Conservation (phyloP, 768 basidiomycete species). For the Leccinum variicolor region DNA sequence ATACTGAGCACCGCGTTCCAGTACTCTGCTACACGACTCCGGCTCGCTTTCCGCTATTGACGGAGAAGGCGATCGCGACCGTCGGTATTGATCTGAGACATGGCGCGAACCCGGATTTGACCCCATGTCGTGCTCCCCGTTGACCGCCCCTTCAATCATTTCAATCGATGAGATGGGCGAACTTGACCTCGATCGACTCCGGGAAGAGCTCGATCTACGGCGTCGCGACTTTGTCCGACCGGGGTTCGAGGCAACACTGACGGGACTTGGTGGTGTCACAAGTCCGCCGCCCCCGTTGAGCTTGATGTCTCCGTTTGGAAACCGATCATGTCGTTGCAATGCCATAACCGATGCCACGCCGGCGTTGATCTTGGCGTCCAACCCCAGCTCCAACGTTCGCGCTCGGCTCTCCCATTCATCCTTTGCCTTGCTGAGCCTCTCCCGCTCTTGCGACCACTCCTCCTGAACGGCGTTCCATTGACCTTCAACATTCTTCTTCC, state of each 20-base stretch:
- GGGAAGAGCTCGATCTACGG: conserved; percentile 42
- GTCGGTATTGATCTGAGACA: conserved; percentile 21
- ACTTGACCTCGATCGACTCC: conserved; percentile 35
- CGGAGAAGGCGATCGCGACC: conserved; percentile 30
- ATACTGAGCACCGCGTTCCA: conserved; percentile 22
- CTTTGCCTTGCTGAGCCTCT: conserved; percentile 65
- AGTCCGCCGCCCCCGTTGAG: conserved; percentile 43
- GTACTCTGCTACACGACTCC: conserved; percentile 19
- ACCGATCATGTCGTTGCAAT: conserved; percentile 38
- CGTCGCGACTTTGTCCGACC: conserved; percentile 37
- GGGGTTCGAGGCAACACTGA: conserved; percentile 67
- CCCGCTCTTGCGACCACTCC: conserved; percentile 80
- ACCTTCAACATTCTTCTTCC: conserved; percentile 78
- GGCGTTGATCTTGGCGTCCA: conserved; percentile 43
- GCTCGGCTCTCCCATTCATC: conserved; percentile 78
- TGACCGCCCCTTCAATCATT: conserved; percentile 30
- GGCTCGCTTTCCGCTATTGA: conserved; percentile 31
- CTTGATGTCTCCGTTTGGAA: conserved; percentile 32
- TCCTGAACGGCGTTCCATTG: conserved; percentile 76
- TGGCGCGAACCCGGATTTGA: conserved; percentile 21
- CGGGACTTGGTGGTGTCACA: conserved; percentile 74
- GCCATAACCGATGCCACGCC: conserved; percentile 29
- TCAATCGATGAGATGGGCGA: conserved; percentile 34
- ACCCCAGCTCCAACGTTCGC: conserved; percentile 47
- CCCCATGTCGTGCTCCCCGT: conserved; percentile 13